Conservation (phyloP, 148 eudicot species). For the Rhododendron vialii region DNA sequence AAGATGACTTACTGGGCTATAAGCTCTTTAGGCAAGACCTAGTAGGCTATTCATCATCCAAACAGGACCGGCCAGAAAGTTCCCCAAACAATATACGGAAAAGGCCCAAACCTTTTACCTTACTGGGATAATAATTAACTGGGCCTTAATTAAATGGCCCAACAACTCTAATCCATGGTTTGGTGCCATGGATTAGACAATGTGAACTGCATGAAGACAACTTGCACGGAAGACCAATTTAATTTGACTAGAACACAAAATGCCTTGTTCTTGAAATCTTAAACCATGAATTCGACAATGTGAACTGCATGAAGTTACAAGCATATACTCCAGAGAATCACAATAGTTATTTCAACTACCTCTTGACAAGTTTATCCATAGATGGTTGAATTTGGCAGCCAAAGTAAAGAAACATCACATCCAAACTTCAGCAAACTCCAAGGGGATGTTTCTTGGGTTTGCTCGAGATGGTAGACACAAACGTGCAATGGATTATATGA, state of each 20-base stretch:
- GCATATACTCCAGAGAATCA: neutral
- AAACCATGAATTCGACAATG: neutral
- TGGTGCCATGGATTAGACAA: too few species aligned
- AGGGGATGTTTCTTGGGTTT: neutral
- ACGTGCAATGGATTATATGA: conserved; percentile 6
- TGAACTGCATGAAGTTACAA: neutral
- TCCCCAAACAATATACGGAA: too few species aligned
- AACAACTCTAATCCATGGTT: too few species aligned
- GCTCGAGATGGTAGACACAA: conserved; percentile 4
- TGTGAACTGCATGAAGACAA: too few species aligned
- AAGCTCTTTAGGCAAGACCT: too few species aligned
- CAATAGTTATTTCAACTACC: neutral
- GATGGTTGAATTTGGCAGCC: neutral
- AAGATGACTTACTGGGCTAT: too few species aligned
- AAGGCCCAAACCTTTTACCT: too few species aligned
- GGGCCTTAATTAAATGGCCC: too few species aligned
- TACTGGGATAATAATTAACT: too few species aligned
- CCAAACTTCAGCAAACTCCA: neutral
- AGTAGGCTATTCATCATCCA: too few species aligned
- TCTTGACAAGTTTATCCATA: neutral
- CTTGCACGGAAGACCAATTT: neutral
- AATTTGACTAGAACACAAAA: neutral
- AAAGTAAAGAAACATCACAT: neutral
- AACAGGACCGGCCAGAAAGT: too few species aligned
- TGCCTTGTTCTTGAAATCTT: neutral